Conservation (phyloP, 2,329 filamentous ascomycete species). For the Beauveria sp. region DNA sequence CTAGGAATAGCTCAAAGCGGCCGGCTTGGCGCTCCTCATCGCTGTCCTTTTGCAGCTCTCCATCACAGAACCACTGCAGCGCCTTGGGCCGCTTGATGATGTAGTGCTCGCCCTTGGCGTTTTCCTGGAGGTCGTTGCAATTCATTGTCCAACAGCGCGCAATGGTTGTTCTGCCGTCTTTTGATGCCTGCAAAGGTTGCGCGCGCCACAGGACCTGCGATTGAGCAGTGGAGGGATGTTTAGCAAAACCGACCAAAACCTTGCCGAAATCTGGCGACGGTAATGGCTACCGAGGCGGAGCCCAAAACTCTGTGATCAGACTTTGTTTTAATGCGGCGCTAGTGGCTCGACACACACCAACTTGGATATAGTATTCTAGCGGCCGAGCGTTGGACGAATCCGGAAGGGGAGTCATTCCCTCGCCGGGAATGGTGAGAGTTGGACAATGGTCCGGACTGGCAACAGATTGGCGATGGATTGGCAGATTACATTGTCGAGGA, state of each 20-base stretch:
- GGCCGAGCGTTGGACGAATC: no score
- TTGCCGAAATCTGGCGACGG: not conserved
- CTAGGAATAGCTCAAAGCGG: conserved; percentile 42
- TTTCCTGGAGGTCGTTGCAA: conserved; percentile 28
- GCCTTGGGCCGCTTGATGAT: conserved; percentile 30
- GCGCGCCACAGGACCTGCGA: not conserved
- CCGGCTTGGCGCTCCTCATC: conserved; percentile 37
- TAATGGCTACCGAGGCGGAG: not conserved
- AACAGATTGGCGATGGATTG: no score
- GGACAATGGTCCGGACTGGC: no score
- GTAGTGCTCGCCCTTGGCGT: conserved; percentile 23
- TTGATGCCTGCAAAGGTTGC: not conserved
- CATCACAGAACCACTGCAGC: conserved; percentile 38
- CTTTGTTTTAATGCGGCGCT: not conserved
- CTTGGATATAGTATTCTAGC: not conserved
- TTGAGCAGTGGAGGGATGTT: no score
- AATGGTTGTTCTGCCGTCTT: not conserved
- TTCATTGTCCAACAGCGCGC: conserved; percentile 21
- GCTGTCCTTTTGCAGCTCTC: conserved; percentile 30
- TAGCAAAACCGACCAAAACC: no score
- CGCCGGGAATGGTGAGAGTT: no score
- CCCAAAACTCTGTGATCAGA: not conserved
- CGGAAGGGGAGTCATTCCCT: no score
- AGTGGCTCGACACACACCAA: not conserved
- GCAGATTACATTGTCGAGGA: no score